Conservation (phyloP, 2,329 filamentous ascomycete species). For the Calonectria leucothoes region DNA sequence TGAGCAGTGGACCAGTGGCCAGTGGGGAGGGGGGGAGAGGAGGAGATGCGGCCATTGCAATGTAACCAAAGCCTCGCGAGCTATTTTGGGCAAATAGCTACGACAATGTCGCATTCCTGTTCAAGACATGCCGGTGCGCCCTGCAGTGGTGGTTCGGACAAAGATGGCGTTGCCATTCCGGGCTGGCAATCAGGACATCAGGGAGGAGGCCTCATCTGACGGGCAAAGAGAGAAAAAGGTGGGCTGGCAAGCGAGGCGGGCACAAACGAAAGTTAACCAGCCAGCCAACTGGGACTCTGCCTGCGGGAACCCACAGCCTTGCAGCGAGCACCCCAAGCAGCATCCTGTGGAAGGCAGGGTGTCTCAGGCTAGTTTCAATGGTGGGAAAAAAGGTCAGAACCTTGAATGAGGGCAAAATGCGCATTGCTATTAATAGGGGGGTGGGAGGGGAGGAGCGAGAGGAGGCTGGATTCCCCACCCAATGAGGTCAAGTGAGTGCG, state of each 20-base stretch:
- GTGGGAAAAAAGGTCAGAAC: conserved; percentile 19
- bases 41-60: background rate
- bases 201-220: conserved; percentile 37
- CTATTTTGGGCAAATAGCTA: conserved; percentile 17
- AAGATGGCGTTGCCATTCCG: background rate
- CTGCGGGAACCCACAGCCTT: conserved; percentile 30
- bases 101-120: conserved; percentile 2
- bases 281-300: background rate
- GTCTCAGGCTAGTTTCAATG: conserved; percentile 21
- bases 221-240: conserved; percentile 13
- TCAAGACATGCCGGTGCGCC: background rate
- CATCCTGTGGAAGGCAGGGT: conserved; percentile 20
- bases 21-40: background rate
- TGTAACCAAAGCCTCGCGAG: conserved; percentile 11
- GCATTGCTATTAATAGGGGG: conserved; percentile 19
- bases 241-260: conserved; percentile 27
- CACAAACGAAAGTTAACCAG: conserved; percentile 13
- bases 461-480: conserved; percentile 12
- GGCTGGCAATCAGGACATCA: background rate
- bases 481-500: conserved; percentile 16
- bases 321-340: conserved; percentile 27
- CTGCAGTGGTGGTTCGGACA: background rate
- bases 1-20: background rate
- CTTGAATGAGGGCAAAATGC: conserved; percentile 20
- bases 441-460: no score